A percentile compares a stretch with the other conserved stretches of the same genome.
Conservation (phyloP, 306 rosid genomes). For the Nissolia schottii region DNA sequence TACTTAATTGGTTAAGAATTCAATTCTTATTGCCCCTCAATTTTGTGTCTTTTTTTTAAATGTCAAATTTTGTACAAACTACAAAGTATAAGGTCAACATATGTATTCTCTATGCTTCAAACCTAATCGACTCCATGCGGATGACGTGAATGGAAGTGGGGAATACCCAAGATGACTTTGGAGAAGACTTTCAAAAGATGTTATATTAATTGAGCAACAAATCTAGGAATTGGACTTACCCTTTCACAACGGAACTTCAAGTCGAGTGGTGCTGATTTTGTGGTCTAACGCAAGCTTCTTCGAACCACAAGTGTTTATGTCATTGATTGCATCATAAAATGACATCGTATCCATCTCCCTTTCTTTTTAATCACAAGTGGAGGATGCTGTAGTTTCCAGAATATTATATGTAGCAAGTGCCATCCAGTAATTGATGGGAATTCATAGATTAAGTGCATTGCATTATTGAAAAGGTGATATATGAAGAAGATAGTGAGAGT, state of each 20-base stretch:
- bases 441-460: neutral
- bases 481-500: neutral
- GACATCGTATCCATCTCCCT: neutral
- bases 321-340: neutral
- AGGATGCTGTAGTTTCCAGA: constrained; percentile 5
- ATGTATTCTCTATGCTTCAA: too few relatives aligned
- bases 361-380: neutral
- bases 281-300: neutral
- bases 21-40: too few relatives aligned
- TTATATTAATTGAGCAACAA: neutral
- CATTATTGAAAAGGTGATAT: neutral
- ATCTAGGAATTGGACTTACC: constrained; percentile 31
- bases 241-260: constrained; percentile 30
- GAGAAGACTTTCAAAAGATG: constrained; percentile 32
- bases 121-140: too few relatives aligned
- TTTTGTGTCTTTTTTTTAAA: too few relatives aligned
- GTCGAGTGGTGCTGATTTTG: constrained; percentile 16
- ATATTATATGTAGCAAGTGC: neutral
- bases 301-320: constrained; percentile 7
- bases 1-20: too few relatives aligned
- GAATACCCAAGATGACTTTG: constrained; percentile 42
- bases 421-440: neutral
- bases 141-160: constrained; percentile 45
- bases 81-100: too few relatives aligned
- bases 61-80: too few relatives aligned